A percentile compares a stretch with the other conserved stretches of the same genome.
phyloP scores from a whole-genome alignment of 768 basidiomycete genomes.

The Tricholomella constricta region DNA sequence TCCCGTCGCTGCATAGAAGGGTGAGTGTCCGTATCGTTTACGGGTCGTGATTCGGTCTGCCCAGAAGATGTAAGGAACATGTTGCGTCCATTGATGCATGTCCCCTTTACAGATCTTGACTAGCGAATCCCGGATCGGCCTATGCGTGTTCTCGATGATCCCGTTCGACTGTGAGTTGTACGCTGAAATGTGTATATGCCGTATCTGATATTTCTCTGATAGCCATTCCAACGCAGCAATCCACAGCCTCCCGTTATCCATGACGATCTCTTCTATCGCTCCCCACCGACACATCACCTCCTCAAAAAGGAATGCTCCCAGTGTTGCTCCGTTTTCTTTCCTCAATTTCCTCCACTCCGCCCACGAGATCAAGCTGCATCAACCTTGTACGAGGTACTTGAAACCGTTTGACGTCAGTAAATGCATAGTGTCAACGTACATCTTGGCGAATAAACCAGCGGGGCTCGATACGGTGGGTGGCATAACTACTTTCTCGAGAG shows the following conservation, averaged over 20 bases:
- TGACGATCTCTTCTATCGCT: too few species aligned
- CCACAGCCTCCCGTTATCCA: conserved; percentile 36
- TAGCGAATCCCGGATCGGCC: conserved; percentile 24
- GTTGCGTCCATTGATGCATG: conserved; percentile 31
- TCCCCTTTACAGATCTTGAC: conserved; percentile 31
- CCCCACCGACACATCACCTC: conserved; percentile 40
- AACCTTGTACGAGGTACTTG: conserved; percentile 26
- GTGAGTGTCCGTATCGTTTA: conserved; percentile 32
- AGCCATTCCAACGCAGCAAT: conserved; percentile 23
- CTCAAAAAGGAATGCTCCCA: conserved; percentile 29
- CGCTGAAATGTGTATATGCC: conserved; percentile 39
- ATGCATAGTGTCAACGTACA: conserved; percentile 32
- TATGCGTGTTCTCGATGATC: conserved; percentile 32
- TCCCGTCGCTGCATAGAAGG: conserved; percentile 34
- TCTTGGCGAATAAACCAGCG: conserved; percentile 24
- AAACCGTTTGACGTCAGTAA: conserved; percentile 21
- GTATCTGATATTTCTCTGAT: conserved; percentile 29
- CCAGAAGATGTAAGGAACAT: conserved; percentile 30
- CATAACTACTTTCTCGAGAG: conserved; percentile 21
- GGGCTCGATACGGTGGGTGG: conserved; percentile 29
- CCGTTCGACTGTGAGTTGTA: conserved; percentile 49
- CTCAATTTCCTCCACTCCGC: conserved; percentile 22
- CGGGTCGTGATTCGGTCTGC: conserved; percentile 32
- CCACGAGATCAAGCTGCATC: conserved; percentile 23
- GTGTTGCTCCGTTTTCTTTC: conserved; percentile 18